Percentiles rank a stretch among this genome's conserved stretches.
Conservation (phyloP, 768 basidiomycete genomes). For the Boletus subparvulus region DNA sequence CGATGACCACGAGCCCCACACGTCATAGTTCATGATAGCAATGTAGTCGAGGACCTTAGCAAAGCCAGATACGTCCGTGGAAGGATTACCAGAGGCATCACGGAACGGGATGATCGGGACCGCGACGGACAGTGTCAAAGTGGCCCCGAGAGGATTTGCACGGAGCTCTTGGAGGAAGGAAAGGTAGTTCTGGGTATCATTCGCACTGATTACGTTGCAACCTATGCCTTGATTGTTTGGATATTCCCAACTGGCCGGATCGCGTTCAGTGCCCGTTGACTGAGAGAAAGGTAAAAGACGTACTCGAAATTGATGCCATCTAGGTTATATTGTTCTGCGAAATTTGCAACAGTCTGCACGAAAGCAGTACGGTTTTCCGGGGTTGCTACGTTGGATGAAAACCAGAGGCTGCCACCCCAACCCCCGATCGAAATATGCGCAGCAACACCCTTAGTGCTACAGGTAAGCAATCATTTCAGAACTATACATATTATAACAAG, state of each 20-base stretch:
- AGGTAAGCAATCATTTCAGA: background rate
- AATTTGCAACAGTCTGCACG: constrained; percentile 51
- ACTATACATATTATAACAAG: background rate
- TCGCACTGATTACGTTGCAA: constrained; percentile 56
- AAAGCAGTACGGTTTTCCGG: constrained; percentile 60
- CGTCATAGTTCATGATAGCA: constrained; percentile 65
- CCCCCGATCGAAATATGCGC: constrained; percentile 67
- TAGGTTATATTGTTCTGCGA: constrained; percentile 50
- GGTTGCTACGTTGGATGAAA: constrained; percentile 59
- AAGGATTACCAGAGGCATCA: constrained; percentile 56
- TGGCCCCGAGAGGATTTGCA: constrained; percentile 44
- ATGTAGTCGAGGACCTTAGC: constrained; percentile 68
- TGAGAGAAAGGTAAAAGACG: background rate
- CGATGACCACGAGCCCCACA: constrained; percentile 52
- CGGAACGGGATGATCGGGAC: constrained; percentile 65
- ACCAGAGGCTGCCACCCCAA: constrained; percentile 64
- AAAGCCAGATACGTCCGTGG: constrained; percentile 70
- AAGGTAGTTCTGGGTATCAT: constrained; percentile 78
- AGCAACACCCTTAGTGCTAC: constrained; percentile 45
- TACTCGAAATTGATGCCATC: constrained; percentile 51
- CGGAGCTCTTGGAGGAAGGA: constrained; percentile 72
- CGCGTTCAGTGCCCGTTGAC: background rate
- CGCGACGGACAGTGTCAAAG: constrained; percentile 68
- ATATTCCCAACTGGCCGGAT: constrained; percentile 65
- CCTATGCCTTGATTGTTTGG: constrained; percentile 65